Evolutionary conservation across 805 yeast genomes (phyloP).

Genomic region (Hanseniaspora clermontiae): DNA sequence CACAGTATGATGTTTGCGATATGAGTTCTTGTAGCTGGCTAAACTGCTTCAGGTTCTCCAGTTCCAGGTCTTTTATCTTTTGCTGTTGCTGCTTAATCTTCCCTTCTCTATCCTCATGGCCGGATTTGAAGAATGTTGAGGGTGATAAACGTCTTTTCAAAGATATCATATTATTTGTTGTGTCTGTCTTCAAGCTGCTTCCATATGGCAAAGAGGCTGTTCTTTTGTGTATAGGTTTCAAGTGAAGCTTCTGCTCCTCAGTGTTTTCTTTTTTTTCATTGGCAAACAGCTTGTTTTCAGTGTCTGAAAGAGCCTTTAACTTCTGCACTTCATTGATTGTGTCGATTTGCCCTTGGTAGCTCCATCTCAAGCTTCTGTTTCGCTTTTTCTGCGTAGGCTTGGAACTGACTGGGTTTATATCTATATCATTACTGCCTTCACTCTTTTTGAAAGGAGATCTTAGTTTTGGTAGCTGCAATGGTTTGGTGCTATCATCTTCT

Average conservation of each 20-base stretch:
- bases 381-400: background rate
- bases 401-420: background rate
- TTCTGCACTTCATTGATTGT: slow-evolving; percentile 10
- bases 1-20: slow-evolving; percentile 11
- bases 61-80: slow-evolving; percentile 2
- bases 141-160: slow-evolving; percentile 9
- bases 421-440: background rate
- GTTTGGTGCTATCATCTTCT: background rate
- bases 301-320: background rate
- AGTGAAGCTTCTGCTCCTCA: background rate
- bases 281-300: slow-evolving; percentile 1
- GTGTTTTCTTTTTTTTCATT: background rate
- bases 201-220: slow-evolving; percentile 10
- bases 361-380: slow-evolving; percentile 14
- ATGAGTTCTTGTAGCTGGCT: slow-evolving; percentile 9
- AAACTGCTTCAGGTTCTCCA: slow-evolving; percentile 8
- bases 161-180: slow-evolving; percentile 1
- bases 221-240: slow-evolving; percentile 6
- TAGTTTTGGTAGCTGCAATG: background rate
- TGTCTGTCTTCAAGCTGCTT: background rate
- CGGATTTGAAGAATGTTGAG: slow-evolving; percentile 6
- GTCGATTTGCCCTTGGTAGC: slow-evolving; percentile 11
- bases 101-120: slow-evolving; percentile 7
- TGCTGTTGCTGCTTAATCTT: slow-evolving; percentile 8
- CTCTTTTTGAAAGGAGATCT: slow-evolving; percentile 4